phyloP scores from a whole-genome alignment of 805 yeast genomes.

The Metschnikowia hibisci region DNA sequence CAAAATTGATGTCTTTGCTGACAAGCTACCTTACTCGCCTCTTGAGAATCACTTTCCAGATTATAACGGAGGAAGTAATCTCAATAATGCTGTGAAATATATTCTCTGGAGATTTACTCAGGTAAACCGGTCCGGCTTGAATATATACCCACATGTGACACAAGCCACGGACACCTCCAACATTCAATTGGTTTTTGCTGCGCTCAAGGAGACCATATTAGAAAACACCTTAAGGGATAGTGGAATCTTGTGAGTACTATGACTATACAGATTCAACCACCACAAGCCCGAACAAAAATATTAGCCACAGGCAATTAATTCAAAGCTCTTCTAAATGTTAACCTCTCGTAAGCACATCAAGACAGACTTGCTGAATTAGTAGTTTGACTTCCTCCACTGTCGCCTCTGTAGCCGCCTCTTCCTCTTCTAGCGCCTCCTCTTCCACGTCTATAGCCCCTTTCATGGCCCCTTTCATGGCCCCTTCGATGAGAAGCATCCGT shows the following conservation, averaged over 20 bases:
- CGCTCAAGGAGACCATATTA: conserved; percentile 74
- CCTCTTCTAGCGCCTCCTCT: conserved; percentile 10
- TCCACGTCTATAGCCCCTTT: conserved; percentile 20
- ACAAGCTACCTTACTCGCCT: conserved; percentile 77
- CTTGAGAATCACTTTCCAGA: conserved; percentile 82
- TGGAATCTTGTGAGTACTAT: conserved; percentile 48
- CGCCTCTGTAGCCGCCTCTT: conserved; percentile 1
- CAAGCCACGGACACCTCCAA: conserved; percentile 93
- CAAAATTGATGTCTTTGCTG: conserved; percentile 86
- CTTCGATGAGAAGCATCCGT: not conserved
- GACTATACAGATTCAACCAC: too few species aligned
- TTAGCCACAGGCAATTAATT: too few species aligned
- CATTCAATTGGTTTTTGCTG: conserved; percentile 80
- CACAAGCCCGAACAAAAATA: too few species aligned
- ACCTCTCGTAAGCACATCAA: not conserved
- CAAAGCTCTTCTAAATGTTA: too few species aligned
- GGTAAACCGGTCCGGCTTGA: conserved; percentile 75
- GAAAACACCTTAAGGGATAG: conserved; percentile 74
- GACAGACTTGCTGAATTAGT: not conserved
- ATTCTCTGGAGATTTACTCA: conserved; percentile 87
- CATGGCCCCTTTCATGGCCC: conserved; percentile 3
- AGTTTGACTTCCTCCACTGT: not conserved
- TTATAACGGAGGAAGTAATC: conserved; percentile 85
- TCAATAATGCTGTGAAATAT: conserved; percentile 86
- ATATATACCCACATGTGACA: conserved; percentile 85